Percentiles rank a stretch among this genome's conserved stretches.
Evolutionary conservation across 164 flowering plant genomes (phyloP).

Genomic region (Platanus orientalis): DNA sequence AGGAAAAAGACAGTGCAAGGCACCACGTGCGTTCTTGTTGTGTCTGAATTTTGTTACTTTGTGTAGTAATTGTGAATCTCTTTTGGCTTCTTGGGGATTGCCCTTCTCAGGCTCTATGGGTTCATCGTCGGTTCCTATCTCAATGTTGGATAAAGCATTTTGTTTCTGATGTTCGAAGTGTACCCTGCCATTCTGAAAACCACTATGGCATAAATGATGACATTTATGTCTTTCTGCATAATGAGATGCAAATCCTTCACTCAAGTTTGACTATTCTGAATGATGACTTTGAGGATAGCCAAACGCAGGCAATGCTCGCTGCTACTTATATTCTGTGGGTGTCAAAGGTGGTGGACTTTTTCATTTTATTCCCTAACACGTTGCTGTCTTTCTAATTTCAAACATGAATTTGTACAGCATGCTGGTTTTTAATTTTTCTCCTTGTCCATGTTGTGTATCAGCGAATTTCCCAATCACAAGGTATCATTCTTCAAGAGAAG

Average conservation of each 20-base stretch:
- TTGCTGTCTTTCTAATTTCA: neutral
- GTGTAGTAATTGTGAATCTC: neutral
- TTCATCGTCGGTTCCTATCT: constrained; percentile 89
- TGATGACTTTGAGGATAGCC: constrained; percentile 57
- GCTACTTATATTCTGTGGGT: constrained; percentile 71
- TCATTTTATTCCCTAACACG: neutral
- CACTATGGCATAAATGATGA: constrained; percentile 2
- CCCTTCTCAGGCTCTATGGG: constrained; percentile 70
- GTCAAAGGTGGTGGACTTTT: constrained; percentile 38
- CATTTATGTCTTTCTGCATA: constrained; percentile 31
- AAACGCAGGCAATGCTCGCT: constrained; percentile 54
- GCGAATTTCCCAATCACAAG: constrained; percentile 30
- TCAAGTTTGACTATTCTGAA: constrained; percentile 43
- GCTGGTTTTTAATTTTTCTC: neutral
- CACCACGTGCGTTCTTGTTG: neutral
- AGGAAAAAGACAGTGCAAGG: neutral
- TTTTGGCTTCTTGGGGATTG: neutral
- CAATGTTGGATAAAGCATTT: constrained; percentile 50
- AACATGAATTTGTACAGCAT: neutral
- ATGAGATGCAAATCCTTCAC: constrained; percentile 46
- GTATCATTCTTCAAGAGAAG: constrained; percentile 28
- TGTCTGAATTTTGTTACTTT: neutral
- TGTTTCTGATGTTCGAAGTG: constrained; percentile 7
- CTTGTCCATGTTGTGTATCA: constrained; percentile 14
- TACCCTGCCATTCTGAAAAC: constrained; percentile 8